Evolutionary conservation across 495 filamentous ascomycete species (phyloP).

Genomic region (Xanthoparmelia taractica): DNA sequence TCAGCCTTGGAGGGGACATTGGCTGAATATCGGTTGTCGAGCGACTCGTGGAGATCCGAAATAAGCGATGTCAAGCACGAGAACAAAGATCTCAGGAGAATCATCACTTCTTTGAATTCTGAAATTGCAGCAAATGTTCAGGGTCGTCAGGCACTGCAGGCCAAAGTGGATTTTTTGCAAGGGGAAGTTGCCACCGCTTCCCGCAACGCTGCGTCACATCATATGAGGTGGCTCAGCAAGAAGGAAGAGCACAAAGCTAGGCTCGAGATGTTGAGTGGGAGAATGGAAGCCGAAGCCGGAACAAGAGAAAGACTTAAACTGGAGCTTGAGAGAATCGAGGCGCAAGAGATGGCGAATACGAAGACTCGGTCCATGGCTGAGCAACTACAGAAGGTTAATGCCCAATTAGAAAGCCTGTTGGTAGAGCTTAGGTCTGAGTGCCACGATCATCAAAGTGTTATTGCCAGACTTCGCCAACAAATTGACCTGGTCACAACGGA

Average conservation of each 20-base stretch:
- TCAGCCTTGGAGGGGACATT: constrained; percentile 50
- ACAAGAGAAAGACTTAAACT: constrained; percentile 71
- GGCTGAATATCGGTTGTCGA: constrained; percentile 54
- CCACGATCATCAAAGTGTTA: constrained; percentile 55
- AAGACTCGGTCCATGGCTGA: constrained; percentile 47
- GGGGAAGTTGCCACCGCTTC: constrained; percentile 74
- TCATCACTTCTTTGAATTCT: constrained; percentile 57
- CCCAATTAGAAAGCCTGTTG: constrained; percentile 57
- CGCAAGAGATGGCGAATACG: constrained; percentile 61
- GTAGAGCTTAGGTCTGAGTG: constrained; percentile 59
- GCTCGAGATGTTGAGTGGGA: constrained; percentile 71
- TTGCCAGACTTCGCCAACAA: constrained; percentile 57
- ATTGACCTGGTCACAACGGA: constrained; percentile 65
- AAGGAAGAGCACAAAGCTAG: constrained; percentile 66
- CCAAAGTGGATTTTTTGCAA: constrained; percentile 74
- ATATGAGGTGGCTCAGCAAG: constrained; percentile 61
- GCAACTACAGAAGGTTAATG: constrained; percentile 47
- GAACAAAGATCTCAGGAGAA: constrained; percentile 53
- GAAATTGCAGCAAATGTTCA: constrained; percentile 81
- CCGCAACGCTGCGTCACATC: constrained; percentile 68
- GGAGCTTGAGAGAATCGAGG: constrained; percentile 69
- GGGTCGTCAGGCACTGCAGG: constrained; percentile 66
- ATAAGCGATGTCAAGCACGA: constrained; percentile 47
- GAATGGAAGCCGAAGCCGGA: constrained; percentile 66
- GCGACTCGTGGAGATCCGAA: constrained; percentile 47